Base-by-base conservation (phyloP, 2,329 filamentous ascomycete genomes). In the Tolypocladium album region DNA sequence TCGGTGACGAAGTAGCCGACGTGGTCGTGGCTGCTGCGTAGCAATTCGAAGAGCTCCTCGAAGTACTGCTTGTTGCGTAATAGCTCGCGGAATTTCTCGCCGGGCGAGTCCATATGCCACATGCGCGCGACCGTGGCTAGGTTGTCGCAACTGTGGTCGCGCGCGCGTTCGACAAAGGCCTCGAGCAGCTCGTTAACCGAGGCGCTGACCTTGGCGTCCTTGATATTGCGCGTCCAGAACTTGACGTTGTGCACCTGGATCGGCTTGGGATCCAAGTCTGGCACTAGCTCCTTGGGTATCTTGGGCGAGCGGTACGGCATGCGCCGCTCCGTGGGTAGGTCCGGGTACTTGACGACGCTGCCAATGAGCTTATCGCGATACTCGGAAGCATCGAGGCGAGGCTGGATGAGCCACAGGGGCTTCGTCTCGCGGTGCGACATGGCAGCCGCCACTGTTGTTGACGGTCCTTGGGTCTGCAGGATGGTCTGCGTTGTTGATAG, bases 101-200 rank as follows among this genome's bases (percentile, higher is more conserved):
- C 66, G 0, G 68, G 68, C 3, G 65, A 67, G 57, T 69, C 67
- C 68, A 70, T 70, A 58, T 70, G 68, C 68, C 68, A 70, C 22
- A 70, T 63, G 20, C 68, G 62, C 24, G 68, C 68, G 15, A 69
- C 63, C 15, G 68, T 69, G 7, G 67, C 68, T 57, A 64, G 47
- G 56, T 64, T 64, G 13, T 66, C 63, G 47, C 56, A 62, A 24
- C 47, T 64, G 27, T 63, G 61, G 55, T 63, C 63, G 47, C 61
- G 64, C 27, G 67, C 67, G 43, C 65, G 52, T 55, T 68, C 66
- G 52, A 63, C 66, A 55, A 69, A 69, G 9, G 63, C 61, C n/a
- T 66, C 64, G 61, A 70, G 60, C 15, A 69, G 66, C 56, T 67
- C 65, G 58, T 66, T 66, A 42, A 70, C 61, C 55, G 67, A 65